phyloP scores from a whole-genome alignment of 2,329 filamentous ascomycete species.

The Phialemoniopsis sp. region DNA sequence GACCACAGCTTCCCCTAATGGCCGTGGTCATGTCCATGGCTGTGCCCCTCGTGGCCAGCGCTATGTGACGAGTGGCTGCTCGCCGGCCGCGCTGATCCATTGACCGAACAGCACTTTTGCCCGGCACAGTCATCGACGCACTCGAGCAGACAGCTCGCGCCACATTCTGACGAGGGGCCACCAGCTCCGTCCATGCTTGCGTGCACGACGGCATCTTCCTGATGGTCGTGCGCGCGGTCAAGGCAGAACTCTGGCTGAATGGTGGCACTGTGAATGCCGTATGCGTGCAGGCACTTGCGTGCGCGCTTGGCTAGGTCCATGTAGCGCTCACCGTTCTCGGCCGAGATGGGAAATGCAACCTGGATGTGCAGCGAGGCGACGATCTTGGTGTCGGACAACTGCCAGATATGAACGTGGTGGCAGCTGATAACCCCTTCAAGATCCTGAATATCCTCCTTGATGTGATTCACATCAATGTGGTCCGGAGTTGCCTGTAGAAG shows the following conservation, averaged over 20 bases:
- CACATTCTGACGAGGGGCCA: conserved; percentile 11
- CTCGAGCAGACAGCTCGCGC: conserved; percentile 43
- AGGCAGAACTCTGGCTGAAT: conserved; percentile 89
- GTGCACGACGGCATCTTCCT: conserved; percentile 16
- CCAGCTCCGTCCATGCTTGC: conserved; percentile 22
- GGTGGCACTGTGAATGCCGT: conserved; percentile 94
- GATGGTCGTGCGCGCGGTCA: conserved; percentile 37
- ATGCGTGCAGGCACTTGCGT: conserved; percentile 84
- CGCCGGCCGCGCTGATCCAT: conserved; percentile 12
- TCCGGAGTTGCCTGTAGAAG: conserved; percentile 91
- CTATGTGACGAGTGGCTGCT: conserved; percentile 23
- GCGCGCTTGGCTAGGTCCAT: conserved; percentile 86
- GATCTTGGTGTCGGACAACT: conserved; percentile 90
- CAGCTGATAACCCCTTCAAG: conserved; percentile 85
- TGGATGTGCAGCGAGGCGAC: conserved; percentile 93
- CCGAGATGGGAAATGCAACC: conserved; percentile 84
- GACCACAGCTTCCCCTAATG: conserved; percentile 1
- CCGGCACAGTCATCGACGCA: conserved; percentile 44
- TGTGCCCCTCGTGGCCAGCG: conserved; percentile 19
- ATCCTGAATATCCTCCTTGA: conserved; percentile 84
- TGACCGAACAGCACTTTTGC: conserved; percentile 37
- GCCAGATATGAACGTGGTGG: conserved; percentile 97
- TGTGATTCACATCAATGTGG: conserved; percentile 82
- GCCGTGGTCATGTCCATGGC: conserved; percentile 25
- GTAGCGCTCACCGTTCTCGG: conserved; percentile 73